Base-by-base conservation (phyloP, 805 yeast species). In the Hanseniaspora lachancei region DNA sequence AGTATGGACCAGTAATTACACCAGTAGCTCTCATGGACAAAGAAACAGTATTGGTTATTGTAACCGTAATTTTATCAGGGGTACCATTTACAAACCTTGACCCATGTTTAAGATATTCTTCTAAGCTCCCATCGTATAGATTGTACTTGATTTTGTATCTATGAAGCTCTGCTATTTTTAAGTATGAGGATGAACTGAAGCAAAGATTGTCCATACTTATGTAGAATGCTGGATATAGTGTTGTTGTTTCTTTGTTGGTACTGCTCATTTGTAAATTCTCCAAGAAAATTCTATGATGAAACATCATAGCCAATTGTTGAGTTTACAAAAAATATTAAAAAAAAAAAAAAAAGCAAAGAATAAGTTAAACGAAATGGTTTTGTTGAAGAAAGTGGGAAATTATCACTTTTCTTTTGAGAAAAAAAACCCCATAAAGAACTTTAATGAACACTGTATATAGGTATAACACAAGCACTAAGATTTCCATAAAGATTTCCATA, bases 1-100 rank as follows among this genome's bases (percentile, higher is more conserved):
- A 74, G 61, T 77, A 85, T 0, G 95, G 95, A 0, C 91, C 95
- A 8, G 32, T 13, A 57, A 85, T 78, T 18, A 86, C 65, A 60
- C 78, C 82, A 0, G 88, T 89, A 0, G 95, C 89, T 53, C 91
- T 66, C 48, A 61, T 62, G 0, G 70, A 60, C 21, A 63, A 23
- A 10, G 60, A 77, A 61, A 84, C 88, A 3, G 70, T 72, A 64
- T 85, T 85, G 60, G 77, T 77, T n/a, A 85, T 70, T 58, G 76
- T 77, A 23, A 84, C 67, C 75, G 77, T 81, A 1, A 79, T 58
- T 1, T 51, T 43, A 9, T 51, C 55, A 10, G 55, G 55, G 15
- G 20, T 10, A 0, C 48, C 57, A 21, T 27, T 44, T 8, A 41
- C 52, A 34, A 40, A 41, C 27, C 18, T 13, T 6, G 39, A 34